A percentile compares a stretch with the other conserved stretches of the same genome.
Evolutionary conservation across 768 basidiomycete genomes (phyloP).

Genomic region (Collybia mongolica): DNA sequence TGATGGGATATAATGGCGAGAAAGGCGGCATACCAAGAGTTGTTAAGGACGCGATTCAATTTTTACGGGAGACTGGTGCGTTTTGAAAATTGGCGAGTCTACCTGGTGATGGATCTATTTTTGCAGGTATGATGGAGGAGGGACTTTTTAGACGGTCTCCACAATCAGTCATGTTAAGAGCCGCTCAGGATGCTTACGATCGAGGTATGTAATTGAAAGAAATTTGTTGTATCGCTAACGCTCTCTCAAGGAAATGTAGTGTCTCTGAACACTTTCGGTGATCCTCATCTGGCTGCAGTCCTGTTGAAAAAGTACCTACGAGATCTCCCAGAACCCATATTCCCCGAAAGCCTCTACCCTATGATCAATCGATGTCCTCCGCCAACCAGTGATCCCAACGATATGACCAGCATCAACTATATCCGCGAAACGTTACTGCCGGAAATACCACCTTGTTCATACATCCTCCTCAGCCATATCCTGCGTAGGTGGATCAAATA

Average conservation of each 20-base stretch:
- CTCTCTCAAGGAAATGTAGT: constrained; percentile 66
- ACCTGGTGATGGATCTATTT: not conserved
- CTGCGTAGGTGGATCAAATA: constrained; percentile 44
- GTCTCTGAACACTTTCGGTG: constrained; percentile 70
- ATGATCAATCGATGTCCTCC: constrained; percentile 66
- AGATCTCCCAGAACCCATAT: constrained; percentile 77
- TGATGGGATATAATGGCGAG: constrained; percentile 84
- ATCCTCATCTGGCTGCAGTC: constrained; percentile 81
- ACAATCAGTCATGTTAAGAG: constrained; percentile 61
- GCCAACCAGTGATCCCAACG: constrained; percentile 47
- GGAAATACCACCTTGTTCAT: constrained; percentile 65
- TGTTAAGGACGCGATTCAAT: constrained; percentile 72
- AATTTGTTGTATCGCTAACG: constrained; percentile 5
- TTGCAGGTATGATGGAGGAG: constrained; percentile 61
- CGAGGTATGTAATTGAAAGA: constrained; percentile 46
- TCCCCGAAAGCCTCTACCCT: constrained; percentile 68
- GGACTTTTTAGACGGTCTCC: constrained; percentile 86
- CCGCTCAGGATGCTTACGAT: constrained; percentile 84
- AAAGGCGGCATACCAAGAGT: constrained; percentile 82
- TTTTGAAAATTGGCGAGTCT: constrained; percentile 4
- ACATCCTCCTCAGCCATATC: constrained; percentile 71
- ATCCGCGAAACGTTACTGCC: constrained; percentile 70
- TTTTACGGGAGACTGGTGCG: constrained; percentile 59
- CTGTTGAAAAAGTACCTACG: constrained; percentile 84
- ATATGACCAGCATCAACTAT: constrained; percentile 60